These are phyloP conservation scores for Hsuehochloa calcarea DNA, from an alignment of 176 grass and related monocot species.

Conservation along the genomic window DNA sequence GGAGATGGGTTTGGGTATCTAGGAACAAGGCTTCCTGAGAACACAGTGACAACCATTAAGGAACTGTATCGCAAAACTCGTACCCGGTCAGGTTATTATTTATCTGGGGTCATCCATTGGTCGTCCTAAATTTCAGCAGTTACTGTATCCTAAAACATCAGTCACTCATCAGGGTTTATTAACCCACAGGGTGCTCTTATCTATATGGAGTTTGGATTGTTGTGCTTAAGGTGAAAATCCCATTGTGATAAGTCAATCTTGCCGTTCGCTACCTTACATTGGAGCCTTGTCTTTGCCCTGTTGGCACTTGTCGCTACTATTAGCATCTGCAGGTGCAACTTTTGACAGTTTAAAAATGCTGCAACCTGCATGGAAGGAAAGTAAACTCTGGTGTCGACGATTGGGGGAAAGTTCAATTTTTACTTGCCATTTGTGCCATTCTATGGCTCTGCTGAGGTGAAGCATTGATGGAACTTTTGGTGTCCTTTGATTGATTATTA, in stretches of 20 bases:
- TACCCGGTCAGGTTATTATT: background rate
- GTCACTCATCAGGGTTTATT: background rate
- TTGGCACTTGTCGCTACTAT: background rate
- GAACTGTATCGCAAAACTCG: background rate
- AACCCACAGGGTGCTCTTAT: background rate
- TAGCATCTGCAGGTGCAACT: background rate
- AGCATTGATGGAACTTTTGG: background rate
- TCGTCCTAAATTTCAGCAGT: background rate
- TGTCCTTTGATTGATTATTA: background rate
- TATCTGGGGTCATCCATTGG: background rate
- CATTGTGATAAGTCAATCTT: background rate
- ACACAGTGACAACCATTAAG: background rate
- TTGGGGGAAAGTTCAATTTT: background rate
- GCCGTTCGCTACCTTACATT: too few species aligned
- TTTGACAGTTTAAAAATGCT: background rate
- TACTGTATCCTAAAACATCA: constrained; percentile 7
- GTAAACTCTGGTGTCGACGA: background rate
- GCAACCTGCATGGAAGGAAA: background rate
- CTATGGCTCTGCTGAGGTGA: background rate
- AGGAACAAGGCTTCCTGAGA: background rate
- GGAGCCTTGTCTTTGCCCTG: background rate
- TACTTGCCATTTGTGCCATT: background rate
- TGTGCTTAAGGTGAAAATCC: background rate
- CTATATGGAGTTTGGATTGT: background rate
- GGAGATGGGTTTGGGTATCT: background rate